A percentile compares a stretch with the other conserved stretches of the same genome.
Conservation (phyloP, 352 stramenopile genomes). For the Globisporangium ultimum region DNA sequence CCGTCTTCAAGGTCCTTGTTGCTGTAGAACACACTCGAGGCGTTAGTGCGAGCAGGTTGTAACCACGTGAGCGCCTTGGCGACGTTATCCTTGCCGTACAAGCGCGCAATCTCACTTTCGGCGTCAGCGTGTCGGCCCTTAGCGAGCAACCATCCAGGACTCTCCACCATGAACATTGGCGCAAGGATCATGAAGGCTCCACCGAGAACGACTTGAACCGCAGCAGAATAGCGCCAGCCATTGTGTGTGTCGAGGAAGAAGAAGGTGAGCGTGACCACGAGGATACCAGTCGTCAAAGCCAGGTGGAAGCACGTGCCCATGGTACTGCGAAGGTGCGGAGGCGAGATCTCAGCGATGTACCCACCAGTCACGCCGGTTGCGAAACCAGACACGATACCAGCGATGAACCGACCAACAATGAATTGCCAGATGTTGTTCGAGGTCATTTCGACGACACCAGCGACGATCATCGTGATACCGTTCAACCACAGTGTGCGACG, state of each 20-base stretch:
- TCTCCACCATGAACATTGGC: constrained; percentile 49
- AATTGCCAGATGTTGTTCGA: constrained; percentile 20
- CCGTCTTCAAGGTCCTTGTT: constrained; percentile 1
- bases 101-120: constrained; percentile 23
- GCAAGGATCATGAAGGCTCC: constrained; percentile 34
- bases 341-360: constrained; percentile 50
- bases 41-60: neutral
- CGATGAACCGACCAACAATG: constrained; percentile 25
- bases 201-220: constrained; percentile 46
- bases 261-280: constrained; percentile 42
- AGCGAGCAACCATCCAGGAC: constrained; percentile 40
- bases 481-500: constrained; percentile 25
- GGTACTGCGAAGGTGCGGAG: constrained; percentile 31
- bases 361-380: constrained; percentile 34
- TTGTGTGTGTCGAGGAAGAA: constrained; percentile 50
- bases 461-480: constrained; percentile 14
- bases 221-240: constrained; percentile 60
- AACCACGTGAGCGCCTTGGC: constrained; percentile 31
- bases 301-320: constrained; percentile 33
- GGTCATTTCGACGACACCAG: constrained; percentile 15
- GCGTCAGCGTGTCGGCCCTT: constrained; percentile 30
- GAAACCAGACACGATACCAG: constrained; percentile 49
- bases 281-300: constrained; percentile 34
- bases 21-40: neutral
- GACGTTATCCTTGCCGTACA: constrained; percentile 39